A percentile compares a stretch with the other conserved stretches of the same genome.
Conservation (phyloP, 768 basidiomycete genomes). For the Coprinopsis cinerea region DNA sequence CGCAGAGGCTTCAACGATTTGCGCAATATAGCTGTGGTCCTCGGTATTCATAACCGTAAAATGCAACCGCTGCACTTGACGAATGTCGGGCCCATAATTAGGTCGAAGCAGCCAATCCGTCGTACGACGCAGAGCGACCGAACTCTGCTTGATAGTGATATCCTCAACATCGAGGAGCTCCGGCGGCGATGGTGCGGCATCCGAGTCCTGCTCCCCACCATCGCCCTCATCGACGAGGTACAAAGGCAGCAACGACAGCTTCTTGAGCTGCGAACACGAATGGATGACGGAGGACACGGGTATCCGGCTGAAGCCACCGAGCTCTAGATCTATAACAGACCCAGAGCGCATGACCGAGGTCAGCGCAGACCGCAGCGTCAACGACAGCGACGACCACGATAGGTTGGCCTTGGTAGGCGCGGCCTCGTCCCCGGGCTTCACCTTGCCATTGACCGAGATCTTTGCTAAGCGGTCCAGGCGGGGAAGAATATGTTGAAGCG, state of each 20-base stretch:
- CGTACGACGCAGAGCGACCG: conserved; percentile 8
- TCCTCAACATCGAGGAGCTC: conserved; percentile 4
- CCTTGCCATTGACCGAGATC: conserved; percentile 9
- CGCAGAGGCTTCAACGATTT: conserved; percentile 8
- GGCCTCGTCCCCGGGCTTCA: conserved; percentile 5
- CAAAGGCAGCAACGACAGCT: conserved; percentile 9
- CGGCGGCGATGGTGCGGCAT: neutral
- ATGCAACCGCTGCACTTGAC: conserved; percentile 3
- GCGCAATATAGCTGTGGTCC: conserved; percentile 7
- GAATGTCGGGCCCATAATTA: conserved; percentile 4
- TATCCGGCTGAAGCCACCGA: conserved; percentile 11
- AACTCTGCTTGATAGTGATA: conserved; percentile 11
- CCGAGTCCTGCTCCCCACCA: neutral
- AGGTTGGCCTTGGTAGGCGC: conserved; percentile 11
- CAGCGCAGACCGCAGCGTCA: conserved; percentile 8
- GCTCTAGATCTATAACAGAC: conserved; percentile 9
- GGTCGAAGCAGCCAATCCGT: conserved; percentile 11
- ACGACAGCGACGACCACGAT: conserved; percentile 11
- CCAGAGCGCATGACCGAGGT: conserved; percentile 9
- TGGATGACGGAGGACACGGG: conserved; percentile 11
- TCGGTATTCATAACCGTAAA: conserved; percentile 6
- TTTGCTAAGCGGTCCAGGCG: conserved; percentile 3
- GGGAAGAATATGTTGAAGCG: conserved; percentile 11
- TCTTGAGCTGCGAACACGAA: conserved; percentile 11
- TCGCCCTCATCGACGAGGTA: conserved; percentile 11